phyloP scores from a whole-genome alignment of 352 stramenopile genomes.

The Pythium myriotylum region DNA sequence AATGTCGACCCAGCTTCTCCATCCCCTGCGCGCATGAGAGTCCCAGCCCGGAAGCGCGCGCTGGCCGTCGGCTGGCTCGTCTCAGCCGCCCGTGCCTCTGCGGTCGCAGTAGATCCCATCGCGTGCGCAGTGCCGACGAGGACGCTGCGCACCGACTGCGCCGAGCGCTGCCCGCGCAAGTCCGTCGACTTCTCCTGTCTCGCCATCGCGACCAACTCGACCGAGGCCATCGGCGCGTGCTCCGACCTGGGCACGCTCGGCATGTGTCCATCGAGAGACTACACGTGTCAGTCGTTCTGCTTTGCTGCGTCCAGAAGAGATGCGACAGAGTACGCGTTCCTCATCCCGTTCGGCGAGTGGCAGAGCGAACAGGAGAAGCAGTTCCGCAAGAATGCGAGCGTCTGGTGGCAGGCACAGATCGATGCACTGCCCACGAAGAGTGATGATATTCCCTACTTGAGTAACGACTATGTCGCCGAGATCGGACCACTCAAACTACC shows the following conservation, averaged over 20 bases:
- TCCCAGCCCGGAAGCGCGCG: neutral
- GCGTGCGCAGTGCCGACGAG: slow-evolving; percentile 1
- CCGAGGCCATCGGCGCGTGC: neutral
- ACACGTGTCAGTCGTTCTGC: slow-evolving; percentile 4
- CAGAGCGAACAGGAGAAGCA: slow-evolving; percentile 13
- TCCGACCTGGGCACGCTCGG: neutral
- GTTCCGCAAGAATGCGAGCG: slow-evolving; percentile 1
- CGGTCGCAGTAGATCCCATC: neutral
- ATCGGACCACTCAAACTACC: slow-evolving; percentile 5
- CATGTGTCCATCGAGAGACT: slow-evolving; percentile 1
- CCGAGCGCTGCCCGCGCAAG: neutral
- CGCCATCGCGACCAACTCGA: neutral
- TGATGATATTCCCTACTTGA: neutral
- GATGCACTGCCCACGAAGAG: slow-evolving; percentile 3
- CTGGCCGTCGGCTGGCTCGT: neutral
- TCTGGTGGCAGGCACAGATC: slow-evolving; percentile 7
- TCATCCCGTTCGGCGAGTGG: slow-evolving; percentile 13
- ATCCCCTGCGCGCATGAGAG: neutral
- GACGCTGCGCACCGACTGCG: slow-evolving; percentile 10
- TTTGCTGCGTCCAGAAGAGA: neutral
- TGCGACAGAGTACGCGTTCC: neutral
- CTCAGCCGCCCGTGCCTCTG: neutral
- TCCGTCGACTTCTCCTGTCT: neutral
- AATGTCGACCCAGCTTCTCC: neutral
- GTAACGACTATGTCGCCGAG: slow-evolving; percentile 2